phyloP scores from a whole-genome alignment of 2,329 filamentous ascomycete genomes.

The Aspergillus aculeatinus region DNA sequence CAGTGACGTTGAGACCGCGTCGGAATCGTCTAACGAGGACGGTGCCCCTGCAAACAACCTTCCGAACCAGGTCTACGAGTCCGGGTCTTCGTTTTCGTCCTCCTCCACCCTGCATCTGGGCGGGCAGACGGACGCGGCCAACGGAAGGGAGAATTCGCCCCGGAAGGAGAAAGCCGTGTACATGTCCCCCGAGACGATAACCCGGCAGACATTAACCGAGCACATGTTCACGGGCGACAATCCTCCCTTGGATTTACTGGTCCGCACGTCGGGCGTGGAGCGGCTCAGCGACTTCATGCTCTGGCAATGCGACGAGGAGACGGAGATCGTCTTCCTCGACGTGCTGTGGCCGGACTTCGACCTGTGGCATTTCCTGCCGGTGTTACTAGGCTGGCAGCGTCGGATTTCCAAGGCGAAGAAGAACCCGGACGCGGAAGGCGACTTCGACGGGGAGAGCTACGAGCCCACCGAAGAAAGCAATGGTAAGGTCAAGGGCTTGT shows the following conservation, averaged over 20 bases:
- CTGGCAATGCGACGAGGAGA: slow-evolving; percentile 94
- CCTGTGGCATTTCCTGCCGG: slow-evolving; percentile 87
- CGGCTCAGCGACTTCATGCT: slow-evolving; percentile 97
- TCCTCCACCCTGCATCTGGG: slow-evolving; percentile 52
- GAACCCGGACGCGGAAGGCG: slow-evolving; percentile 57
- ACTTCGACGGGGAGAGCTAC: slow-evolving; percentile 54
- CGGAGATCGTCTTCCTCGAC: slow-evolving; percentile 87
- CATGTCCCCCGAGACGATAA: slow-evolving; percentile 85
- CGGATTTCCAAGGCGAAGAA: slow-evolving; percentile 63
- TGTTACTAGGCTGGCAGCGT: slow-evolving; percentile 86
- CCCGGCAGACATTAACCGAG: slow-evolving; percentile 72
- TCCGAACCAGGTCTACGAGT: slow-evolving; percentile 32
- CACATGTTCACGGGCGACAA: slow-evolving; percentile 86
- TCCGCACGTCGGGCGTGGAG: slow-evolving; percentile 90
- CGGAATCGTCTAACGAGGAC: slow-evolving; percentile 46
- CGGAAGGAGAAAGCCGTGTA: slow-evolving; percentile 39
- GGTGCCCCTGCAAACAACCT: slow-evolving; percentile 31
- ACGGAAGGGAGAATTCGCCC: slow-evolving; percentile 34
- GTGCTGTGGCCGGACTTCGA: slow-evolving; percentile 97
- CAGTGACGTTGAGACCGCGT: slow-evolving; percentile 49
- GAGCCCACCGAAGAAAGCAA: slow-evolving; percentile 29
- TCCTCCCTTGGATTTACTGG: slow-evolving; percentile 84
- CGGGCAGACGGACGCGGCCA: slow-evolving; percentile 28
- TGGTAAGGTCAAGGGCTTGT: slow-evolving; percentile 34
- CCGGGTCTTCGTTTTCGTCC: slow-evolving; percentile 38